Evolutionary conservation across 225 moss, liverwort and hornwort genomes (phyloP).

Genomic region (Pseudoscleropodium purum): DNA sequence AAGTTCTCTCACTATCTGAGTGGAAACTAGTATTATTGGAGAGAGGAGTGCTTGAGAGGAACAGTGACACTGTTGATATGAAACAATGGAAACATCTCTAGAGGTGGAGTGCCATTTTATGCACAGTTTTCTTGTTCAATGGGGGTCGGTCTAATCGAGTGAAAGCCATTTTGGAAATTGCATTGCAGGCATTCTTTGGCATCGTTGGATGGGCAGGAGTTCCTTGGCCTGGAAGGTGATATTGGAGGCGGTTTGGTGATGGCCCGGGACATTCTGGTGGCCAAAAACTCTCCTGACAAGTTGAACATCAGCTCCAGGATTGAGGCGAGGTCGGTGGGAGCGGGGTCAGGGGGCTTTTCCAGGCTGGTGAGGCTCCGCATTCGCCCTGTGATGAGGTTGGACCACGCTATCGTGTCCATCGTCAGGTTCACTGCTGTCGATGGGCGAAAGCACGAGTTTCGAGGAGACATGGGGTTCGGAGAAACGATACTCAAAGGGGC

Average conservation of each 20-base stretch:
- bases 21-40: background rate
- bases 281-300: conserved; percentile 14
- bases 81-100: background rate
- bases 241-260: conserved; percentile 81
- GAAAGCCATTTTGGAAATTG: background rate
- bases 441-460: conserved; percentile 39
- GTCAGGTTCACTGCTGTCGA: conserved; percentile 53
- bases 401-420: conserved; percentile 35
- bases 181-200: conserved; percentile 62
- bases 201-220: conserved; percentile 17
- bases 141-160: background rate
- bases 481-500: conserved; percentile 40
- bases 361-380: conserved; percentile 78
- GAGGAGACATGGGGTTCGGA: conserved; percentile 34
- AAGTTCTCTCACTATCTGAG: background rate
- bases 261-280: conserved; percentile 42
- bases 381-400: conserved; percentile 58
- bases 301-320: conserved; percentile 66
- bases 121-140: background rate
- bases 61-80: background rate
- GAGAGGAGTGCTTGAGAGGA: background rate
- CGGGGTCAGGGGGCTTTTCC: conserved; percentile 88
- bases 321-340: conserved; percentile 74
- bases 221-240: conserved; percentile 66
- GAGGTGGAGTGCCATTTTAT: background rate